Conservation (phyloP, 305 asterid genomes). For the Rubia tinctorum region DNA sequence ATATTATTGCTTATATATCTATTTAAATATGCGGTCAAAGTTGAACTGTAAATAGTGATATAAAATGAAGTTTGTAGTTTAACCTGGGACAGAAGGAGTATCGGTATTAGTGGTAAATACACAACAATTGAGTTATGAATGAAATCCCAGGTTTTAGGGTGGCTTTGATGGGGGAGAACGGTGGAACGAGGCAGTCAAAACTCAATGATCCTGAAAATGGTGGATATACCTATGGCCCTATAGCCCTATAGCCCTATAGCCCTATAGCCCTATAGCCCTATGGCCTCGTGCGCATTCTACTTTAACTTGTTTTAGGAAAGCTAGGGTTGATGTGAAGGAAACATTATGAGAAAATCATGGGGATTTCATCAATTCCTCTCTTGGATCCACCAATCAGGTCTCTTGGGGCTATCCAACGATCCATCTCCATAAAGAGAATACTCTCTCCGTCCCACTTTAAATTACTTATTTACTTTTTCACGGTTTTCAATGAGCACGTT, state of each 20-base stretch:
- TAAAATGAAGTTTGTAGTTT: too few relatives aligned
- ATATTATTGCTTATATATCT: too few relatives aligned
- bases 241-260: too few relatives aligned
- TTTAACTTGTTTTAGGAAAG: not conserved
- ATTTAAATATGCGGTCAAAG: too few relatives aligned
- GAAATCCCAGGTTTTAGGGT: not conserved
- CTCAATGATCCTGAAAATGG: not conserved
- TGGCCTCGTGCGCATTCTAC: not conserved
- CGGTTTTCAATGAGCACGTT: too few relatives aligned
- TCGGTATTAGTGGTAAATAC: too few relatives aligned
- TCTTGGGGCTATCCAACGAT: slow-evolving; percentile 1
- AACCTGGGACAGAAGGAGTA: too few relatives aligned
- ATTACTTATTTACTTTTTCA: too few relatives aligned
- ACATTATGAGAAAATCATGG: slow-evolving; percentile 10
- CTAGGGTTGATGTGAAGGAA: not conserved
- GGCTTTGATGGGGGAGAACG: not conserved
- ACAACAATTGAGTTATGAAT: not conserved
- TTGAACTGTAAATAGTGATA: too few relatives aligned
- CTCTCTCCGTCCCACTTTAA: too few relatives aligned
- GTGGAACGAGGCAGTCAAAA: slow-evolving; percentile 5
- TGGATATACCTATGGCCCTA: not conserved
- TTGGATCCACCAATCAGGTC: slow-evolving; percentile 9
- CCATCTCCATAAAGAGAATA: not conserved
- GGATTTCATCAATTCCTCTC: not conserved
- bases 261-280: slow-evolving; percentile 5